Base-by-base conservation (phyloP, 2,329 filamentous ascomycete genomes). In the Elsinoe ampelina region DNA sequence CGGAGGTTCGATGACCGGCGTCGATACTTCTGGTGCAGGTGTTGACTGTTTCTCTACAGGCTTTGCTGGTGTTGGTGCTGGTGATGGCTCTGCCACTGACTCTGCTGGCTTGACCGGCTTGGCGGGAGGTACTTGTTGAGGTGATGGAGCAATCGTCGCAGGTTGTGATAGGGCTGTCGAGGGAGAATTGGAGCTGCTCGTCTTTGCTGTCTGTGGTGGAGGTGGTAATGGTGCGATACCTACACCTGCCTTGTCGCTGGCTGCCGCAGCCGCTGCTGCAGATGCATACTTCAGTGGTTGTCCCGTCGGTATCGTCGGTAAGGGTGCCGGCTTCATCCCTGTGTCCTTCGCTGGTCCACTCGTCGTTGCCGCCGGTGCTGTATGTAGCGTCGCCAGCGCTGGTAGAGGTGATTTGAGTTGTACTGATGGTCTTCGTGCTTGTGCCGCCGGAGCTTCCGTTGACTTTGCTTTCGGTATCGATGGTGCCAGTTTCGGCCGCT, bases 251-350 rank as follows among this genome's bases (percentile, higher is more conserved):
- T 89, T 91, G 73, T 95, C 90, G 70, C 83, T 90, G 45, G 91
- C 89, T 1, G 93, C 92, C 0, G 92, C 93, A 0, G 93, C 93
- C 0, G 93, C 93, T 0, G 93, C 93, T 0, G 93, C 93, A 36
- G 93, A 97, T 43, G 93, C 93, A 69, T 98, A 98, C 73, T 97
- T 97, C 63, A 98, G 77, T 1, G 87, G 89, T 70, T 97, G 92
- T 48, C 90, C 90, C 3, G 89, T 87, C 5, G 88, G 84, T 69
- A 92, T 83, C 58, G 87, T 84, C 1, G 93, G 93, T 64, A 91
- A 74, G 15, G 89, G 85, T 15, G 93, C 93, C 11, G 93, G 92
- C 75, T 97, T 98, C 92, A 97, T 97, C 55, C 79, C 75, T 42
- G 60, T 47, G 55, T 77, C 78, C 55, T 77, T 78, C 58, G 79